Conservation (phyloP, 345 rosid species). For the Noccaea bulbosa region DNA sequence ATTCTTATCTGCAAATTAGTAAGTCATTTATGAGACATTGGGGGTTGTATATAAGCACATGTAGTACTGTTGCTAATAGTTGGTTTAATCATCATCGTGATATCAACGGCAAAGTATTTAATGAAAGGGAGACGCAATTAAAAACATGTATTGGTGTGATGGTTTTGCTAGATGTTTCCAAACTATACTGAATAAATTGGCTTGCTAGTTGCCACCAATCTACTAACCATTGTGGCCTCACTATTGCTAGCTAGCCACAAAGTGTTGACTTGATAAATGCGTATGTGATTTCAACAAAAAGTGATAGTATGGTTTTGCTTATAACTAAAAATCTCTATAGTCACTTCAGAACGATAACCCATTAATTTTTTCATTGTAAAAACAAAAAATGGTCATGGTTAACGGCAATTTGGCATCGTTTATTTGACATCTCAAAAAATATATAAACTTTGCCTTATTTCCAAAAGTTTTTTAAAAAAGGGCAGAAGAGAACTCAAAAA, state of each 20-base stretch:
- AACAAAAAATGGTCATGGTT: neutral
- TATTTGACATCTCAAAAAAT: conserved; percentile 2
- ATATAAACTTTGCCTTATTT: neutral
- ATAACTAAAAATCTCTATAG: neutral
- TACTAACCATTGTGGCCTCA: conserved; percentile 27
- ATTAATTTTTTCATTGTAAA: neutral
- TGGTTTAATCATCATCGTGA: no score
- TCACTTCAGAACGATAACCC: neutral
- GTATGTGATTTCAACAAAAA: neutral
- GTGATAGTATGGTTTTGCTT: neutral
- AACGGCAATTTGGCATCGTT: neutral
- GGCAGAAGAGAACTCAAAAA: neutral
- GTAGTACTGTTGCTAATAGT: conserved; percentile 27
- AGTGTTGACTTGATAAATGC: conserved; percentile 1
- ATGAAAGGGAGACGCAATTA: conserved; percentile 1
- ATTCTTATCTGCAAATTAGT: neutral
- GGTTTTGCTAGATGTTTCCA: conserved; percentile 28
- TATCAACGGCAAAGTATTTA: conserved; percentile 13
- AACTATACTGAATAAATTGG: conserved; percentile 17
- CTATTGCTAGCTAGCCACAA: conserved; percentile 19
- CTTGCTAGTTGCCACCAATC: conserved; percentile 28
- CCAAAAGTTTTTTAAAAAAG: neutral
- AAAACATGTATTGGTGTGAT: conserved; percentile 31
- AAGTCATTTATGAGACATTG: neutral
- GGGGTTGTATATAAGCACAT: conserved; percentile 11